These are phyloP conservation scores for Penicillium argentinense DNA, from an alignment of 495 filamentous ascomycete species.

Conservation along the genomic window DNA sequence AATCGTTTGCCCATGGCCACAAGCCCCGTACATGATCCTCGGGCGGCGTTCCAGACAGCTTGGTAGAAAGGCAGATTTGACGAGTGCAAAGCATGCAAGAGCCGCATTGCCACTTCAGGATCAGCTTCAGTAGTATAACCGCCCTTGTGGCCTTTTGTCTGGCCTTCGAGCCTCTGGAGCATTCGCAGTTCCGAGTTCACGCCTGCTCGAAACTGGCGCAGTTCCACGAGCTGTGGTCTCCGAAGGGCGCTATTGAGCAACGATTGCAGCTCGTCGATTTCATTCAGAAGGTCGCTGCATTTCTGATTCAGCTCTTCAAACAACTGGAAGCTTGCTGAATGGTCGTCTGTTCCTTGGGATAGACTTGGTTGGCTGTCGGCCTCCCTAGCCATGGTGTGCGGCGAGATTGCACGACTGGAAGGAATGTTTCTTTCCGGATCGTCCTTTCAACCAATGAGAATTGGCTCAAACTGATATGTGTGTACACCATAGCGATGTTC, in stretches of 20 bases:
- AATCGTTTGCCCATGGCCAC: conserved; percentile 54
- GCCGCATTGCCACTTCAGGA: conserved; percentile 22
- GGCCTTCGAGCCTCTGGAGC: conserved; percentile 45
- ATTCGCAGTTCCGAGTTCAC: conserved; percentile 49
- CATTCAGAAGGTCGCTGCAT: conserved; percentile 44
- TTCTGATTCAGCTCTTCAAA: conserved; percentile 33
- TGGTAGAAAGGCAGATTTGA: conserved; percentile 59
- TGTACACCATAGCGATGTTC: no score
- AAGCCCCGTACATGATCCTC: conserved; percentile 45
- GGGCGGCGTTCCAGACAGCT: conserved; percentile 55
- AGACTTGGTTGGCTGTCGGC: conserved; percentile 1
- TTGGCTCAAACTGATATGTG: no score
- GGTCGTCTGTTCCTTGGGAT: conserved; percentile 8
- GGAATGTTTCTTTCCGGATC: no score
- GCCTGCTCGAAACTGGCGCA: conserved; percentile 49
- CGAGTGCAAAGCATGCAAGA: conserved; percentile 51
- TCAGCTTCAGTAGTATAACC: conserved; percentile 12
- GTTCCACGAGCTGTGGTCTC: conserved; percentile 52
- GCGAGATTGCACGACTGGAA: not conserved
- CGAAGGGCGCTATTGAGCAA: conserved; percentile 44
- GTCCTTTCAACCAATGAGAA: no score
- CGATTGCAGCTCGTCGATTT: conserved; percentile 47
- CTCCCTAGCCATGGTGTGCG: conserved; percentile 13
- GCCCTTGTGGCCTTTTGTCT: conserved; percentile 15
- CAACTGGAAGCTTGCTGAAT: no score